phyloP scores from a whole-genome alignment of 805 yeast species.

The Wickerhamiella shivajii region DNA sequence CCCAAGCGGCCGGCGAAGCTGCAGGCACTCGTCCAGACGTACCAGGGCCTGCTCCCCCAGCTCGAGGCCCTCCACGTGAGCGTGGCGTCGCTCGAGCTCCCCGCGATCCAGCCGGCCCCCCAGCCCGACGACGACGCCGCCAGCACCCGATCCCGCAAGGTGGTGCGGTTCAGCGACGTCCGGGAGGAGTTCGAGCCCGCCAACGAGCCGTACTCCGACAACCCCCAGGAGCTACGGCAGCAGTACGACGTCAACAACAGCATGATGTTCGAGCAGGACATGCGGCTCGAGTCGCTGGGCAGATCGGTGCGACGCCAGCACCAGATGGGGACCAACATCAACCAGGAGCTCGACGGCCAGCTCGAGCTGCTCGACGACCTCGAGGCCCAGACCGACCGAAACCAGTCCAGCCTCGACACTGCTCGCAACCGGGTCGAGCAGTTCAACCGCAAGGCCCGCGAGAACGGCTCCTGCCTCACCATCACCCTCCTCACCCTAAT shows the following conservation, averaged over 20 bases:
- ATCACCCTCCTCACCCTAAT: slow-evolving; percentile 22
- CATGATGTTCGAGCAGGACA: slow-evolving; percentile 27
- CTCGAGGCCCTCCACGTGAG: not conserved
- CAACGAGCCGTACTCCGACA: slow-evolving; percentile 1
- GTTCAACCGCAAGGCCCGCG: slow-evolving; percentile 27
- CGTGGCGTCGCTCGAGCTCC: slow-evolving; percentile 1
- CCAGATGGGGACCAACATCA: slow-evolving; percentile 26
- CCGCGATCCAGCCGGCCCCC: not conserved
- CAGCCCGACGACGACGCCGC: not conserved
- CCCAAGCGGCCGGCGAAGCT: slow-evolving; percentile 2
- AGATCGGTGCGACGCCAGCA: slow-evolving; percentile 27
- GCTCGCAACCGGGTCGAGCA: slow-evolving; percentile 25
- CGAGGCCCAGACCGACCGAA: slow-evolving; percentile 26
- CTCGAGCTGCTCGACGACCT: slow-evolving; percentile 26
- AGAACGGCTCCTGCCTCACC: slow-evolving; percentile 26
- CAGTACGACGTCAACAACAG: slow-evolving; percentile 15
- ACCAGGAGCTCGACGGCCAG: slow-evolving; percentile 26
- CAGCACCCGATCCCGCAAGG: not conserved
- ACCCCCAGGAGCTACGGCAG: not conserved
- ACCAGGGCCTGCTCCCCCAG: slow-evolving; percentile 3
- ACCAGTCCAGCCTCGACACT: slow-evolving; percentile 22
- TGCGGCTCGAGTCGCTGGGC: slow-evolving; percentile 25
- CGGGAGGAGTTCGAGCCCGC: slow-evolving; percentile 8
- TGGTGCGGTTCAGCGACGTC: slow-evolving; percentile 6
- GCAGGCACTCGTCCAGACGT: slow-evolving; percentile 4